These are phyloP conservation scores for Ceratobasidium papillatum DNA, from an alignment of 1,284 basidiomycete genomes.

Conservation along the genomic window DNA sequence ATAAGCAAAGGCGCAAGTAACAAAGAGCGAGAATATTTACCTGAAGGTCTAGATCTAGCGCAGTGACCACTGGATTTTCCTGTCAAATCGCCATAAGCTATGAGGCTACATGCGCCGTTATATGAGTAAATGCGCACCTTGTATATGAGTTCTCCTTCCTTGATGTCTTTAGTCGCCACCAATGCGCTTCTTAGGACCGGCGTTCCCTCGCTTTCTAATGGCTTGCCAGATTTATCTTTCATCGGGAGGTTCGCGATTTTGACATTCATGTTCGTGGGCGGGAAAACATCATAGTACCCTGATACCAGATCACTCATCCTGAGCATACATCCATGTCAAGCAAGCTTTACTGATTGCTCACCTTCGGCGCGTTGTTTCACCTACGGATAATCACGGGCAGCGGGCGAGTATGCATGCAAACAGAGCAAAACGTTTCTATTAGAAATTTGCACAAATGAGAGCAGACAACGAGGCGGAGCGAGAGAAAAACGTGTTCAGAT, in stretches of 20 bases:
- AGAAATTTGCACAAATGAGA: slow-evolving; percentile 54
- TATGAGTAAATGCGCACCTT: slow-evolving; percentile 57
- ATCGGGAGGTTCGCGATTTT: slow-evolving; percentile 60
- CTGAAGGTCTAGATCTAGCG: slow-evolving; percentile 70
- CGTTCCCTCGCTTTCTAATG: slow-evolving; percentile 48
- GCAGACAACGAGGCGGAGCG: slow-evolving; percentile 44
- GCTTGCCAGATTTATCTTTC: slow-evolving; percentile 47
- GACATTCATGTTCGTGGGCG: slow-evolving; percentile 73
- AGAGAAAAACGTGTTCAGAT: slow-evolving; percentile 44
- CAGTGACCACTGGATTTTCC: slow-evolving; percentile 75
- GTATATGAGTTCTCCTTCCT: slow-evolving; percentile 76
- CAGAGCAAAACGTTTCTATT: slow-evolving; percentile 62
- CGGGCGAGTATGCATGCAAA: slow-evolving; percentile 35
- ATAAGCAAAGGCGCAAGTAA: not conserved
- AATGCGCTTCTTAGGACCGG: slow-evolving; percentile 62
- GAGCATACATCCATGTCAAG: slow-evolving; percentile 46
- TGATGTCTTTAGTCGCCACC: slow-evolving; percentile 71
- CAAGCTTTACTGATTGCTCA: slow-evolving; percentile 59
- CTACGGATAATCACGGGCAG: slow-evolving; percentile 57
- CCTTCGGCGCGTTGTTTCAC: slow-evolving; percentile 74
- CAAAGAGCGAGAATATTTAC: slow-evolving; percentile 10
- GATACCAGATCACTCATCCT: slow-evolving; percentile 44
- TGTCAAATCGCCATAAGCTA: slow-evolving; percentile 49
- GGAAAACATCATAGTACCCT: slow-evolving; percentile 81
- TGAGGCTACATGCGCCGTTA: slow-evolving; percentile 11